Conservation (phyloP, 2,329 filamentous ascomycete genomes). For the Aspergillus sp. region DNA sequence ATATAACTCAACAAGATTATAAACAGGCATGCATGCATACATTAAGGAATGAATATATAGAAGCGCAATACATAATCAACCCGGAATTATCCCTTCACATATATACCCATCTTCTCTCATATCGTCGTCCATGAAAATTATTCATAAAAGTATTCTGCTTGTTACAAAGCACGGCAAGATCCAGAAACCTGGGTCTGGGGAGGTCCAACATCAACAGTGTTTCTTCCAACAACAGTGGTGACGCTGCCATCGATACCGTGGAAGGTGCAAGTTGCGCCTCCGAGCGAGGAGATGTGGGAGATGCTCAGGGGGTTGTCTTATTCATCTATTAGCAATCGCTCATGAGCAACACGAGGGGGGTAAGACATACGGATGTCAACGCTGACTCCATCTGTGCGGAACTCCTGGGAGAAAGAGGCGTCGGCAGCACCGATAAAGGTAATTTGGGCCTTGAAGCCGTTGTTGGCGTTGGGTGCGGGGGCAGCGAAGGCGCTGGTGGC, state of each 20-base stretch:
- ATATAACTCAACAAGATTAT: no score
- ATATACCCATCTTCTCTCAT: no score
- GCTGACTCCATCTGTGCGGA: slow-evolving; percentile 11
- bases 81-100: no score
- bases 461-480: not conserved
- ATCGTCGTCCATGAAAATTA: no score
- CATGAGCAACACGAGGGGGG: not conserved
- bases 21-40: no score
- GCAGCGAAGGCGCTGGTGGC: not conserved
- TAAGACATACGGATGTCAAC: slow-evolving; percentile 10
- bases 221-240: slow-evolving; percentile 10
- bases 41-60: no score
- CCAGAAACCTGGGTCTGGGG: slow-evolving; percentile 18
- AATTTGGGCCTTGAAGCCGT: not conserved
- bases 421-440: slow-evolving; percentile 17
- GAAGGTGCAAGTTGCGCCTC: slow-evolving; percentile 13
- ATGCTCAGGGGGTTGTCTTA: slow-evolving; percentile 16
- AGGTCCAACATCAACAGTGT: slow-evolving; percentile 16
- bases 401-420: slow-evolving; percentile 12
- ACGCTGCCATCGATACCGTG: slow-evolving; percentile 13
- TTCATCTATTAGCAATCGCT: not conserved
- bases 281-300: slow-evolving; percentile 11
- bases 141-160: no score
- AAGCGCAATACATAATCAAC: no score
- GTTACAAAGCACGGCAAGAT: slow-evolving; percentile 4